These are phyloP conservation scores for Ciborinia camelliae DNA, from an alignment of 2,329 filamentous ascomycete species.

Conservation along the genomic window DNA sequence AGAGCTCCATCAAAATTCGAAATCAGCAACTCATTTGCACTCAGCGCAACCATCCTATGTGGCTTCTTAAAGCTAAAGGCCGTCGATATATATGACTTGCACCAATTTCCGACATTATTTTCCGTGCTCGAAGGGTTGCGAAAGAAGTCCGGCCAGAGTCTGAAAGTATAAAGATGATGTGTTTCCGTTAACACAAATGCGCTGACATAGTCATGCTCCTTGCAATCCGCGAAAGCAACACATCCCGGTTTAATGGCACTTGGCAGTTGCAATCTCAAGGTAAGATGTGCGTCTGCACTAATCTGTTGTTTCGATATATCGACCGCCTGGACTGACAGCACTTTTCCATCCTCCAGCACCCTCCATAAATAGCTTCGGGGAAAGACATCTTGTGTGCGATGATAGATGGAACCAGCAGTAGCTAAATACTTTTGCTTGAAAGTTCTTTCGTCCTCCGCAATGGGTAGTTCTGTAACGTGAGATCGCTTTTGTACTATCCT, in stretches of 20 bases:
- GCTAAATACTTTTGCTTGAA: constrained; percentile 74
- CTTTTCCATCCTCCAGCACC: constrained; percentile 72
- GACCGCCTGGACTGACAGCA: constrained; percentile 77
- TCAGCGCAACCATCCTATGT: constrained; percentile 75
- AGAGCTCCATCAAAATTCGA: constrained; percentile 78
- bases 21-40: constrained; percentile 70
- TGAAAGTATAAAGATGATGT: constrained; percentile 80
- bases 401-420: constrained; percentile 76
- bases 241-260: constrained; percentile 71
- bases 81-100: constrained; percentile 70
- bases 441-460: constrained; percentile 65
- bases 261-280: constrained; percentile 74
- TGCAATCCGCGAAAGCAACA: constrained; percentile 76
- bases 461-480: constrained; percentile 39
- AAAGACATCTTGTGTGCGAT: constrained; percentile 69
- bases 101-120: constrained; percentile 70
- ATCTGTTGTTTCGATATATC: constrained; percentile 71
- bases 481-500: constrained; percentile 42
- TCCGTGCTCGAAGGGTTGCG: constrained; percentile 66
- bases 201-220: constrained; percentile 72
- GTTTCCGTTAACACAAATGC: constrained; percentile 75
- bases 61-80: constrained; percentile 74
- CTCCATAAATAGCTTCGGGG: constrained; percentile 91
- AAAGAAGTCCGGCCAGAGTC: constrained; percentile 80
- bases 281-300: constrained; percentile 67